Evolutionary conservation across 106 monocot species (phyloP).

Genomic region (Platanthera guangdongensis): DNA sequence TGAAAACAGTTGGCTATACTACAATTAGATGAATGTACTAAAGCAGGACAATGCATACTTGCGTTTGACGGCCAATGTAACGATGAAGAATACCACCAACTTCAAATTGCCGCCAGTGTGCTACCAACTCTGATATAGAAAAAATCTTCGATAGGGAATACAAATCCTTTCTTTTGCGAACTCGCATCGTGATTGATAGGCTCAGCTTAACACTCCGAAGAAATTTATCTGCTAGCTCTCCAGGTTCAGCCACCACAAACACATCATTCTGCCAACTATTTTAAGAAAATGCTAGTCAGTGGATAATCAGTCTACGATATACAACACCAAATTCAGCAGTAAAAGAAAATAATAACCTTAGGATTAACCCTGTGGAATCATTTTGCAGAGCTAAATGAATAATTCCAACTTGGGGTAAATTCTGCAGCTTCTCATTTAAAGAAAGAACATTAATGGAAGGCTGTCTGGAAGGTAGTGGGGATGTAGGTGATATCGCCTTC

Average conservation of each 20-base stretch:
- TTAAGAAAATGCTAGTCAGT: background rate
- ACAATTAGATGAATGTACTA: conserved; percentile 2
- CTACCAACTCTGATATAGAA: conserved; percentile 68
- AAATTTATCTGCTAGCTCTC: conserved; percentile 91
- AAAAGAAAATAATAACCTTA: conserved; percentile 48
- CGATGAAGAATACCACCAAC: conserved; percentile 87
- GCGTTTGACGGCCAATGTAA: conserved; percentile 95
- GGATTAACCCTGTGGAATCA: conserved; percentile 83
- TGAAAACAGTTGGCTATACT: background rate
- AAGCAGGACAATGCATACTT: conserved; percentile 35
- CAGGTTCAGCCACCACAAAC: conserved; percentile 96
- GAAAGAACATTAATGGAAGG: conserved; percentile 47
- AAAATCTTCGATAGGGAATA: conserved; percentile 48
- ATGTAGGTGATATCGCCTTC: conserved; percentile 52
- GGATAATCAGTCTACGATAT: background rate
- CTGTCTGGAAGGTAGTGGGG: conserved; percentile 50
- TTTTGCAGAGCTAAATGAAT: conserved; percentile 95
- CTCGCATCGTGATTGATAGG: conserved; percentile 44
- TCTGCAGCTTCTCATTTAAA: conserved; percentile 81
- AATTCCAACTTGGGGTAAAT: conserved; percentile 79
- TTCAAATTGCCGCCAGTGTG: conserved; percentile 65
- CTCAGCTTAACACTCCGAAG: conserved; percentile 72
- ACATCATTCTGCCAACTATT: conserved; percentile 99
- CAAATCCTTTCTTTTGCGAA: conserved; percentile 36
- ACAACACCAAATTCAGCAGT: background rate